Percentiles rank a stretch among this genome's conserved stretches.
These are phyloP conservation scores for Ogataea hybrid DNA, from an alignment of 1,139 yeast genomes.

Conservation along the genomic window DNA sequence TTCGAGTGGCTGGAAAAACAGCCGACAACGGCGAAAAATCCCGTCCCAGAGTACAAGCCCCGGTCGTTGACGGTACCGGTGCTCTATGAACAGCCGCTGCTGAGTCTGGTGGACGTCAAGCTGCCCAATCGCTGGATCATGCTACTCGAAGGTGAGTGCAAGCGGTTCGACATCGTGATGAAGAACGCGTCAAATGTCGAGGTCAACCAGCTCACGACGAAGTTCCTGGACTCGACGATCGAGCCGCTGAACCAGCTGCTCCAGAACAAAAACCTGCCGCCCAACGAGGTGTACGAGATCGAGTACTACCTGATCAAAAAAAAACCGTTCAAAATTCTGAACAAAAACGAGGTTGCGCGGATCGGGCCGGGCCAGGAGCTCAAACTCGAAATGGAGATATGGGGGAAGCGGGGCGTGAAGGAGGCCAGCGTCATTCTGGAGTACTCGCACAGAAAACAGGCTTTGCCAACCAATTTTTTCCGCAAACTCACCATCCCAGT, in stretches of 20 bases:
- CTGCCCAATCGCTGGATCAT: constrained; percentile 67
- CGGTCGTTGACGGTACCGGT: constrained; percentile 32
- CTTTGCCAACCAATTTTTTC: constrained; percentile 36
- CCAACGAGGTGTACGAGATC: constrained; percentile 68
- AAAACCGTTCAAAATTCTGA: constrained; percentile 48
- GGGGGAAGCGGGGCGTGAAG: constrained; percentile 73
- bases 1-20: constrained; percentile 32
- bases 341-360: constrained; percentile 26
- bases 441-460: constrained; percentile 49
- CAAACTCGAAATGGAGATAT: constrained; percentile 54
- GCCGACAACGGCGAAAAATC: background rate
- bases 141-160: constrained; percentile 78
- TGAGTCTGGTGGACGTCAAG: constrained; percentile 52
- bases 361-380: constrained; percentile 27
- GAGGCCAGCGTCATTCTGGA: constrained; percentile 66
- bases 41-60: constrained; percentile 1
- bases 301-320: constrained; percentile 65
- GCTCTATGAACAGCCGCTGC: constrained; percentile 64
- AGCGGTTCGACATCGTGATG: constrained; percentile 48
- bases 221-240: constrained; percentile 72
- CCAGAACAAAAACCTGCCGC: constrained; percentile 43
- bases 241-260: constrained; percentile 54
- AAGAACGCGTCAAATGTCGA: constrained; percentile 56
- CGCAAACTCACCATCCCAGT: constrained; percentile 64
- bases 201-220: constrained; percentile 57